phyloP scores from a whole-genome alignment of 805 yeast genomes.

The Yamadazyma kitorensis region DNA sequence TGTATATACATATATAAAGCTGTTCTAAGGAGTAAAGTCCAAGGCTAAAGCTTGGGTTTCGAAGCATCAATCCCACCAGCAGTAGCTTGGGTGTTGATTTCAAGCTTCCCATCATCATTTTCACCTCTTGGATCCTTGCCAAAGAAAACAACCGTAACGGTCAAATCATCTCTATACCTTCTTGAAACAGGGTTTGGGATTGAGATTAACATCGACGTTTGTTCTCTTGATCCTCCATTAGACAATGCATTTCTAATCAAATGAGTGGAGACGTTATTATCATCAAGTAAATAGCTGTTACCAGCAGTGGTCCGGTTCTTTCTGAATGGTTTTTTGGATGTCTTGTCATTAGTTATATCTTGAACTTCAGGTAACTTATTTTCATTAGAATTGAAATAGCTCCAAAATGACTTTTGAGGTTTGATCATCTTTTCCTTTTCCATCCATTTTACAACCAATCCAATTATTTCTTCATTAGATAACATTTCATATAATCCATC shows the following conservation, averaged over 20 bases:
- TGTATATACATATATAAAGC: no score
- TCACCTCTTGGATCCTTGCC: constrained; percentile 53
- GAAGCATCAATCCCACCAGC: constrained; percentile 49
- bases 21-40: no score
- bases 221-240: constrained; percentile 82
- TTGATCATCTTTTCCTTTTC: constrained; percentile 64
- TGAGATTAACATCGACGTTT: constrained; percentile 81
- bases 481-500: constrained; percentile 94
- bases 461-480: constrained; percentile 88
- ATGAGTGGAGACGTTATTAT: constrained; percentile 88
- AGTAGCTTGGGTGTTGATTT: constrained; percentile 56
- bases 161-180: constrained; percentile 90
- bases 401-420: constrained; percentile 48
- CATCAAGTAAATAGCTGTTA: constrained; percentile 62
- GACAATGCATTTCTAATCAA: constrained; percentile 88
- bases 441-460: constrained; percentile 92
- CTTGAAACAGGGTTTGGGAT: constrained; percentile 92
- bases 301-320: constrained; percentile 35
- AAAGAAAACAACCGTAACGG: constrained; percentile 94
- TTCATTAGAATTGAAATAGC: constrained; percentile 38
- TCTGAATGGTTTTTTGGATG: constrained; percentile 74
- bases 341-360: constrained; percentile 57
- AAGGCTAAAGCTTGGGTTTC: constrained; percentile 51
- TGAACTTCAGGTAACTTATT: constrained; percentile 59
- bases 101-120: constrained; percentile 48